Evolutionary conservation across 352 stramenopile genomes (phyloP).

Genomic region (Pythium guiyangense): DNA sequence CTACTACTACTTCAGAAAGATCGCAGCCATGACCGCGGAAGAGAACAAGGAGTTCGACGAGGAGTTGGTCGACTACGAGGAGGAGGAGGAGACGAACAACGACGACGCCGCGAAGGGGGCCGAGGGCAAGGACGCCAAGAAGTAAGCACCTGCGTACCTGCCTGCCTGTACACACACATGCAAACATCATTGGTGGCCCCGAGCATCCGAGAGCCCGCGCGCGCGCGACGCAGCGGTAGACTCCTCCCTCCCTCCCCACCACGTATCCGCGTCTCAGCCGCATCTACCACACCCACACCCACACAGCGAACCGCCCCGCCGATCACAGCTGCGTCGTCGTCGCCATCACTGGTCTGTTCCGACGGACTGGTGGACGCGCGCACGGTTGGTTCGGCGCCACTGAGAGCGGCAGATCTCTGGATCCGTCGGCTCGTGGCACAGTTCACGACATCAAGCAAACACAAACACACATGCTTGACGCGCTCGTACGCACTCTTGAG

Average conservation of each 20-base stretch:
- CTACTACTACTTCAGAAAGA: too few relatives aligned
- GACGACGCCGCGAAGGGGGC: slow-evolving; percentile 63
- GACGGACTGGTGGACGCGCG: background rate
- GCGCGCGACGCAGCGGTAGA: background rate
- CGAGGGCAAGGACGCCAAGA: slow-evolving; percentile 87
- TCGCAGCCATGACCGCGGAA: slow-evolving; percentile 53
- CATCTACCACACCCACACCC: background rate
- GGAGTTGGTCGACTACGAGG: slow-evolving; percentile 88
- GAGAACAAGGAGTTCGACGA: slow-evolving; percentile 90
- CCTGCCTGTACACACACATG: slow-evolving; percentile 4
- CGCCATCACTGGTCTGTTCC: background rate
- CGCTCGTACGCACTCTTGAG: too few relatives aligned
- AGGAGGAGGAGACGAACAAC: slow-evolving; percentile 80
- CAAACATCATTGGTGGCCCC: slow-evolving; percentile 1
- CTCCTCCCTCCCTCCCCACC: background rate
- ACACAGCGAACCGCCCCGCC: background rate
- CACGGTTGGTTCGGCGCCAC: background rate
- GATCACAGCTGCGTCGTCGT: background rate
- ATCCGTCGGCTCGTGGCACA: too few relatives aligned
- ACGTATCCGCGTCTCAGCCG: too few relatives aligned
- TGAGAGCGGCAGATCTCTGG: too few relatives aligned
- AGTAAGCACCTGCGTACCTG: slow-evolving; percentile 55
- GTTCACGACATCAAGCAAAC: too few relatives aligned
- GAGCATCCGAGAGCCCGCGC: background rate
- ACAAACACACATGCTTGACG: too few relatives aligned